phyloP scores from a whole-genome alignment of 2,329 filamentous ascomycete genomes.

The Apiospora arundinis region DNA sequence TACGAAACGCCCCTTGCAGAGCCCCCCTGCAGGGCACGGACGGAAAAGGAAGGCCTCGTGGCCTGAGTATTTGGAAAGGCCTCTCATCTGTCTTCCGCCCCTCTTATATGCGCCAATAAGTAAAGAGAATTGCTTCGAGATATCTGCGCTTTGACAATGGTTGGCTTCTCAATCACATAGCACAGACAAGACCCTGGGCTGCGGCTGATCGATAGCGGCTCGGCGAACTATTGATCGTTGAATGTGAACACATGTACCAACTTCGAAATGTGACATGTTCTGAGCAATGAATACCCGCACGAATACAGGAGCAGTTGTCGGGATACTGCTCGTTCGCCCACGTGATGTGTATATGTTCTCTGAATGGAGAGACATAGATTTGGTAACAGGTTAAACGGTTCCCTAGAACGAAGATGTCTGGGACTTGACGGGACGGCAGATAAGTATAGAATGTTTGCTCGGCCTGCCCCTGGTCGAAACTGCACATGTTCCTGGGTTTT shows the following conservation, averaged over 20 bases:
- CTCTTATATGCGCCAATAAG: background rate
- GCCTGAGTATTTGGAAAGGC: background rate
- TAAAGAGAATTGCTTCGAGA: background rate
- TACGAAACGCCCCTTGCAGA: constrained; percentile 9
- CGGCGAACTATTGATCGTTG: background rate
- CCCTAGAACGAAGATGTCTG: too few relatives aligned
- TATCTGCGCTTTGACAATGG: background rate
- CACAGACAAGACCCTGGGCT: background rate
- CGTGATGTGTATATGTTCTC: background rate
- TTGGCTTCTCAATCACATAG: background rate
- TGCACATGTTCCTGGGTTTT: background rate
- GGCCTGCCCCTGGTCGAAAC: background rate
- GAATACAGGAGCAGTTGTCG: too few relatives aligned
- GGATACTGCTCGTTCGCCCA: too few relatives aligned
- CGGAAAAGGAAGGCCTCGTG: background rate
- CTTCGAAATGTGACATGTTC: background rate
- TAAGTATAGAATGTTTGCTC: background rate
- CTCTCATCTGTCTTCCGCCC: background rate
- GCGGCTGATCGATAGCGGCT: background rate
- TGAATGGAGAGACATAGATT: too few relatives aligned
- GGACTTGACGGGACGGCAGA: too few relatives aligned
- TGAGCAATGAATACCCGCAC: background rate
- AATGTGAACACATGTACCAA: background rate
- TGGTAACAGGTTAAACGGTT: too few relatives aligned
- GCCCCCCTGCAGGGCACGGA: background rate